These are phyloP conservation scores for Candida incommunis DNA, from an alignment of 805 yeast species.

Conservation along the genomic window DNA sequence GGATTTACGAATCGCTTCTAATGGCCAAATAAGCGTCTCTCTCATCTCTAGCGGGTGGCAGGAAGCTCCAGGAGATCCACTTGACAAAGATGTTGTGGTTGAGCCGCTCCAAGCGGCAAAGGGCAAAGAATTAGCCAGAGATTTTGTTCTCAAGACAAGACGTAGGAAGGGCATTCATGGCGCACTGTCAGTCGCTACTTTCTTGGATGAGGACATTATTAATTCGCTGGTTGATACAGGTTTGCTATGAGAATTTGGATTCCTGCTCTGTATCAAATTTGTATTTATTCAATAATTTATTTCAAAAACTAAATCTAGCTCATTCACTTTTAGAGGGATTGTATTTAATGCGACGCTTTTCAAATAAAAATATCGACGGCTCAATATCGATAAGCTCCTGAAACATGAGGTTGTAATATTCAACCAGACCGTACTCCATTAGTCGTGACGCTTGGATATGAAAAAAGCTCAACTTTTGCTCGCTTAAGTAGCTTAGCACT, in stretches of 20 bases:
- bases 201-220: conserved; percentile 48
- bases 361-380: not conserved
- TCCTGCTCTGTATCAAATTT: too few relatives aligned
- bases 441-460: not conserved
- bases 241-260: not conserved
- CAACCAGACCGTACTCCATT: not conserved
- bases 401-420: not conserved
- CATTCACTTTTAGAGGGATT: too few relatives aligned
- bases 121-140: conserved; percentile 59
- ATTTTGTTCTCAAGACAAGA: conserved; percentile 79
- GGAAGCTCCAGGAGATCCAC: conserved; percentile 80
- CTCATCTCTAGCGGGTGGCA: conserved; percentile 60
- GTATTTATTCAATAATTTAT: too few relatives aligned
- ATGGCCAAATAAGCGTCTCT: conserved; percentile 64
- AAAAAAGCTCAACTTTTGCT: not conserved
- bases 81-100: conserved; percentile 48
- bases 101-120: conserved; percentile 71
- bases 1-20: conserved; percentile 63
- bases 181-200: conserved; percentile 53
- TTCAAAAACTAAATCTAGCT: too few relatives aligned
- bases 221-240: conserved; percentile 31
- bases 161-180: conserved; percentile 73
- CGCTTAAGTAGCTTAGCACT: not conserved
- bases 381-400: not conserved
- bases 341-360: too few relatives aligned